Evolutionary conservation across 2,329 filamentous ascomycete genomes (phyloP).

Genomic region (Phaeosphaeria sp.): DNA sequence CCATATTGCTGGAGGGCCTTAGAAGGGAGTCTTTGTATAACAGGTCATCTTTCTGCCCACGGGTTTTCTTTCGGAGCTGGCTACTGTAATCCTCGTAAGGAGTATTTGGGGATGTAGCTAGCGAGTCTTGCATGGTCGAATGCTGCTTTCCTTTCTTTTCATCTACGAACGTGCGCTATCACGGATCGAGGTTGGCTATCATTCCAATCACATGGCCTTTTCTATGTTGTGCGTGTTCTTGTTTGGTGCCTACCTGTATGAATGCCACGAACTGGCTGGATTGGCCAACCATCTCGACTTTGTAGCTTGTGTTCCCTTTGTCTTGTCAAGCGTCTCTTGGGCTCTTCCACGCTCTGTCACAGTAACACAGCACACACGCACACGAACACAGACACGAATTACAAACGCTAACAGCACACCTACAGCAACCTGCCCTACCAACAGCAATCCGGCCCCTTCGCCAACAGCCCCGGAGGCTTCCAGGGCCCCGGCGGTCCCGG

Average conservation of each 20-base stretch:
- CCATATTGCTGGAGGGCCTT: conserved; percentile 44
- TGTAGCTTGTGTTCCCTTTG: conserved; percentile 12
- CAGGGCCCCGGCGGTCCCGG: conserved; percentile 17
- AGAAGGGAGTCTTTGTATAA: conserved; percentile 48
- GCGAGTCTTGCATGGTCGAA: conserved; percentile 44
- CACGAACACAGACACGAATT: not conserved
- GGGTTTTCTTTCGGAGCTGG: conserved; percentile 40
- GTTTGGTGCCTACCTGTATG: conserved; percentile 24
- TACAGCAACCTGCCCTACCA: conserved; percentile 4
- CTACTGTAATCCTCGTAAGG: conserved; percentile 31
- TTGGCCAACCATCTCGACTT: not conserved
- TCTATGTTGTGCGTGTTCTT: conserved; percentile 38
- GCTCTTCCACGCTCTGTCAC: conserved; percentile 6
- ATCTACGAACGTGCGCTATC: conserved; percentile 30
- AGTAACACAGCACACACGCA: not conserved
- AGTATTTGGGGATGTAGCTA: conserved; percentile 45
- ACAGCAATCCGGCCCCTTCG: not conserved
- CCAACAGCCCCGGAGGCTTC: conserved; percentile 6
- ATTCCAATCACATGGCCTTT: conserved; percentile 44
- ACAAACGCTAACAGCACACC: conserved; percentile 1
- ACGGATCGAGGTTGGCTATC: conserved; percentile 46
- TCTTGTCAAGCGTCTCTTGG: not conserved
- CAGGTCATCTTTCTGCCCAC: conserved; percentile 43
- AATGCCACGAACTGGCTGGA: conserved; percentile 33
- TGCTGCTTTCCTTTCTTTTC: conserved; percentile 40